phyloP scores from a whole-genome alignment of 345 rosid species.

The Citrus glauca region DNA sequence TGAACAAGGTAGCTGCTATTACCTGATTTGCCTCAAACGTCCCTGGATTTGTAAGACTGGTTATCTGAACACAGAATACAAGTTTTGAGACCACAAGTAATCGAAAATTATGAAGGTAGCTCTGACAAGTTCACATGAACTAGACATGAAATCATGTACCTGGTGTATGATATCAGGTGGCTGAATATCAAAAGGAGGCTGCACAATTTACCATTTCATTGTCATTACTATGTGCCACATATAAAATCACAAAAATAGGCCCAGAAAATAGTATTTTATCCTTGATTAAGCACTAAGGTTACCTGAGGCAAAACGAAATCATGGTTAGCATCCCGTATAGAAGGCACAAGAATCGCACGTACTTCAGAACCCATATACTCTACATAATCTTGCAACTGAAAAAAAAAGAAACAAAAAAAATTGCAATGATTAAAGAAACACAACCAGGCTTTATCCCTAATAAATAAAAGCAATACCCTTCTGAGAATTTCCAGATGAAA shows the following conservation, averaged over 20 bases:
- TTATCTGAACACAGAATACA: constrained; percentile 39
- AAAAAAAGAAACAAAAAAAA: constrained; percentile 1
- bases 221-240: constrained; percentile 3
- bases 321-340: constrained; percentile 85
- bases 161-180: constrained; percentile 45
- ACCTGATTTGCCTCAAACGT: constrained; percentile 79
- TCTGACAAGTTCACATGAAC: not conserved
- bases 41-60: constrained; percentile 75
- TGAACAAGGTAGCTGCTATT: constrained; percentile 1
- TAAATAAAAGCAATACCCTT: constrained; percentile 46
- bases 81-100: constrained; percentile 4
- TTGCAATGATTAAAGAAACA: not conserved
- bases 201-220: constrained; percentile 24
- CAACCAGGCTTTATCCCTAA: not conserved
- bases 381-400: constrained; percentile 81
- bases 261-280: not conserved
- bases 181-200: constrained; percentile 76
- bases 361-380: constrained; percentile 71
- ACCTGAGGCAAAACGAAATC: constrained; percentile 98
- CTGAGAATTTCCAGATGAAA: constrained; percentile 58
- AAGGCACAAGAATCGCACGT: constrained; percentile 70
- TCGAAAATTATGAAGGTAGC: not conserved
- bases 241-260: not conserved
- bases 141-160: constrained; percentile 36
- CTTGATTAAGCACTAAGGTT: constrained; percentile 8